Percentiles rank a stretch among this genome's conserved stretches.
phyloP scores from a whole-genome alignment of 2,329 filamentous ascomycete genomes.

The Colletotrichum liaoningense region DNA sequence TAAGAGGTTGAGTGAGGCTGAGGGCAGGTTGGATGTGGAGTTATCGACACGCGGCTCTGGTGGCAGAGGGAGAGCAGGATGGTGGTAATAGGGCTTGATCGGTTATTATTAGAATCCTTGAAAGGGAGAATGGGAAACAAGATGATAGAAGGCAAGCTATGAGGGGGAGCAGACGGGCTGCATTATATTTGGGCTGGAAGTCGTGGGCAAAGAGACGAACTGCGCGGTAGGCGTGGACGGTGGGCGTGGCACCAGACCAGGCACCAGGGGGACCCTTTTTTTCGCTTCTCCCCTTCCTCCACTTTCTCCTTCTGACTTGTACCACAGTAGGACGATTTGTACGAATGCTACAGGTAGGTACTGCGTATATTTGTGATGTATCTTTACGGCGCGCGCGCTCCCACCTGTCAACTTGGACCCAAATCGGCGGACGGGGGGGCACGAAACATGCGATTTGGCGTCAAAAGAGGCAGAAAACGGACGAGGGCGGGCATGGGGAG shows the following conservation, averaged over 20 bases:
- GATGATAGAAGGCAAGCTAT: neutral
- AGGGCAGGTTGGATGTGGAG: constrained; percentile 6
- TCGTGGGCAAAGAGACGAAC: neutral
- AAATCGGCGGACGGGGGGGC: constrained; percentile 15
- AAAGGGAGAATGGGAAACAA: constrained; percentile 8
- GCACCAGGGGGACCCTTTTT: neutral
- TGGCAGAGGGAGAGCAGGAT: constrained; percentile 1
- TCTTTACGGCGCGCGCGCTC: neutral
- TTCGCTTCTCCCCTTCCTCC: neutral
- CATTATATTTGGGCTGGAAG: constrained; percentile 31
- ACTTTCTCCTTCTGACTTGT: neutral
- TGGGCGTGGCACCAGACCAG: neutral
- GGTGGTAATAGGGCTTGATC: neutral
- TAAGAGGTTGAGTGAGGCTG: constrained; percentile 17
- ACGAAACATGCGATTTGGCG: constrained; percentile 36
- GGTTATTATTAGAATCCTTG: constrained; percentile 28
- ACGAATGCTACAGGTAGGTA: constrained; percentile 1
- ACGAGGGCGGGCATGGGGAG: constrained; percentile 27
- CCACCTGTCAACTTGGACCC: constrained; percentile 14
- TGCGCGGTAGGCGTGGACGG: neutral
- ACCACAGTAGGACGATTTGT: neutral
- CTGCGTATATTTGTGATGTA: constrained; percentile 1
- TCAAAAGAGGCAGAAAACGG: constrained; percentile 34
- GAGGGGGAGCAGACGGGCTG: constrained; percentile 21
- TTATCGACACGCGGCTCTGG: constrained; percentile 22